Evolutionary conservation across 2,329 filamentous ascomycete species (phyloP).

Genomic region (Ophiocordyceps camponoti-leonardi): DNA sequence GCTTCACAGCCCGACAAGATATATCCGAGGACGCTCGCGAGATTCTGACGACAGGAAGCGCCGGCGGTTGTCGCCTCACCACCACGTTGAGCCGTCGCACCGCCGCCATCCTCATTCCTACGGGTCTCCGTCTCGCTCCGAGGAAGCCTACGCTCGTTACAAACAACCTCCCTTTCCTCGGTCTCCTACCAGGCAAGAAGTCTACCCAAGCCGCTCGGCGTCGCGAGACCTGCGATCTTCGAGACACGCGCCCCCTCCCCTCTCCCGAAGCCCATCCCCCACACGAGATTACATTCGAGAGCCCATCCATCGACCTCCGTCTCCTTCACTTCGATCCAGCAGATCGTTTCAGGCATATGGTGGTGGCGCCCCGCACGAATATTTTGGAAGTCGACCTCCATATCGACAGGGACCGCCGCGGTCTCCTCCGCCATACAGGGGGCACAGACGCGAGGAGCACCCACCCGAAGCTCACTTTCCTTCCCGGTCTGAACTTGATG

Average conservation of each 20-base stretch:
- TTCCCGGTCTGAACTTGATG: constrained; percentile 31
- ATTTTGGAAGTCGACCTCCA: constrained; percentile 4
- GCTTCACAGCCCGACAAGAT: constrained; percentile 19
- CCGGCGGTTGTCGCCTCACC: constrained; percentile 14
- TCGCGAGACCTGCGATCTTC: constrained; percentile 9
- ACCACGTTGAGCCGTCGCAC: constrained; percentile 13
- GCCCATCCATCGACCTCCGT: constrained; percentile 3
- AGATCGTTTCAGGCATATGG: constrained; percentile 2
- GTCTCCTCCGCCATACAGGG: constrained; percentile 11
- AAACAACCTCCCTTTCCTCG: constrained; percentile 8
- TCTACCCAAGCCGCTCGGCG: not conserved
- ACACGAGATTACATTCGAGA: constrained; percentile 1
- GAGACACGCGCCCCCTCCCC: not conserved
- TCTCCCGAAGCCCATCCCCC: constrained; percentile 4
- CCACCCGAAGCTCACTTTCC: constrained; percentile 17
- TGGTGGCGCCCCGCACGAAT: constrained; percentile 3
- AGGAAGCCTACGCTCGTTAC: constrained; percentile 6
- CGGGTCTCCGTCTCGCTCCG: constrained; percentile 10
- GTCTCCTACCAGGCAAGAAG: constrained; percentile 8
- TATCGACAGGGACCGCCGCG: constrained; percentile 9
- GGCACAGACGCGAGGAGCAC: constrained; percentile 12
- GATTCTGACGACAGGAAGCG: constrained; percentile 15
- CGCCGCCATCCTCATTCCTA: constrained; percentile 12
- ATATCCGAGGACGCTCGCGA: constrained; percentile 20
- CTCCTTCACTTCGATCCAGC: constrained; percentile 8